Base-by-base conservation (phyloP, 2,329 filamentous ascomycete species). In the Fusarium proliferatum region DNA sequence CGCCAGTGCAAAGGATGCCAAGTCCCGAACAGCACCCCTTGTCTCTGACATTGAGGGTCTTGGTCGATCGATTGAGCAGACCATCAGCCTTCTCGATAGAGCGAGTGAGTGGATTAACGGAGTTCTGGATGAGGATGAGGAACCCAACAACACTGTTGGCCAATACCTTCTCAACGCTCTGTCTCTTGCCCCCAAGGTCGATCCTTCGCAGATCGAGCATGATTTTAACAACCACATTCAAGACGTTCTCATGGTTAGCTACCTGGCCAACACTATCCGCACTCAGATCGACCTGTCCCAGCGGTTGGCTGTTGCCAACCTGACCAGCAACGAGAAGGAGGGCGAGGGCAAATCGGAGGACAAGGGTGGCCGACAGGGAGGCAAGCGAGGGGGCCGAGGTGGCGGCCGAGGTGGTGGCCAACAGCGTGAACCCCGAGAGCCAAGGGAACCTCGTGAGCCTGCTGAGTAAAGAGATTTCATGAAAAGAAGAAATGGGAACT, bases 191-290 rank as follows among this genome's bases (percentile, higher is more conserved):
- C 96, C 96, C 80, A 99, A 98, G 89, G 96, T 98, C 70, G 94
- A 97, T 79, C 87, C 92, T 42, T 89, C 91, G 71, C 93, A 97
- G 82, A 95, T 99, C 81, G 96, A 99, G 88, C 90, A 93, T 82
- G 95, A 98, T 87, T 99, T 99, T 90, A 99, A 99, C 91, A 97
- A 97, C 88, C 96, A 99, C 87, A 95, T 99, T 84, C 96, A 99
- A 87, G 96, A 99, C 83, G 95, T 99, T 70, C 91, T 99, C 76
- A 95, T 98, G 84, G 95, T 99, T 79, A 97, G 95, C 77, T 99
- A 99, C 87, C 90, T 99, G 75, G 95, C 96, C 83, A 99, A 98
- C 89, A 98, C 95, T 76, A 97, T 98, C 85, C 94, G 96, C 84
- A 98, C 96, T 77, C 96, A 99, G 87, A 98, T 99, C 86, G 96